Conservation (phyloP, 805 yeast species). For the Ogataea chonburiensis region DNA sequence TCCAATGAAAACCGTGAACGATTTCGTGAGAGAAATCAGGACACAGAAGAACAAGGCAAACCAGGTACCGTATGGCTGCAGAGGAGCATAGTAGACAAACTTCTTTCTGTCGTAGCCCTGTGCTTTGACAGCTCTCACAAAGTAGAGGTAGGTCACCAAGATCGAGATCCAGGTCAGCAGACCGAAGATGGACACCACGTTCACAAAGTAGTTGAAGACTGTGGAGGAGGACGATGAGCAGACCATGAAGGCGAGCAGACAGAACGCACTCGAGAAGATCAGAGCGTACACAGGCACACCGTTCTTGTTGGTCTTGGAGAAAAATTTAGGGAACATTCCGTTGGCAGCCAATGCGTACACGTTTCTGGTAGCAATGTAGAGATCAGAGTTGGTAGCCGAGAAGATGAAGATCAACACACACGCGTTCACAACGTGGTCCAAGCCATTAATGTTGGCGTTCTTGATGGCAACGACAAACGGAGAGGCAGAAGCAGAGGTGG, state of each 20-base stretch:
- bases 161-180: constrained; percentile 74
- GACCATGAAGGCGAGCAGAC: constrained; percentile 69
- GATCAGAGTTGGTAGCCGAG: constrained; percentile 79
- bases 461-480: constrained; percentile 84
- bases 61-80: constrained; percentile 67
- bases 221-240: constrained; percentile 54
- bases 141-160: constrained; percentile 62
- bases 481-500: constrained; percentile 67
- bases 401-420: constrained; percentile 74
- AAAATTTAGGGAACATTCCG: constrained; percentile 70
- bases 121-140: constrained; percentile 61
- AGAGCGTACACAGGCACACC: constrained; percentile 72
- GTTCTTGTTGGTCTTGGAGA: constrained; percentile 59
- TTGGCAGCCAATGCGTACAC: constrained; percentile 69
- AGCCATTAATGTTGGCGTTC: constrained; percentile 58
- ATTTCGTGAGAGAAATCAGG: constrained; percentile 61
- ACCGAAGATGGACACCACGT: constrained; percentile 74
- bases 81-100: constrained; percentile 62
- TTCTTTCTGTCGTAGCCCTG: constrained; percentile 61
- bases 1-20: constrained; percentile 66
- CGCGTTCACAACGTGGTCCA: constrained; percentile 76
- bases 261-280: constrained; percentile 49
- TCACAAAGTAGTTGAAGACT: constrained; percentile 68
- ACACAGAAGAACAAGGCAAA: constrained; percentile 53
- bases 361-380: constrained; percentile 75